Conservation (phyloP, 371 early-diverging fungal species). For the Mucor racemosus region DNA sequence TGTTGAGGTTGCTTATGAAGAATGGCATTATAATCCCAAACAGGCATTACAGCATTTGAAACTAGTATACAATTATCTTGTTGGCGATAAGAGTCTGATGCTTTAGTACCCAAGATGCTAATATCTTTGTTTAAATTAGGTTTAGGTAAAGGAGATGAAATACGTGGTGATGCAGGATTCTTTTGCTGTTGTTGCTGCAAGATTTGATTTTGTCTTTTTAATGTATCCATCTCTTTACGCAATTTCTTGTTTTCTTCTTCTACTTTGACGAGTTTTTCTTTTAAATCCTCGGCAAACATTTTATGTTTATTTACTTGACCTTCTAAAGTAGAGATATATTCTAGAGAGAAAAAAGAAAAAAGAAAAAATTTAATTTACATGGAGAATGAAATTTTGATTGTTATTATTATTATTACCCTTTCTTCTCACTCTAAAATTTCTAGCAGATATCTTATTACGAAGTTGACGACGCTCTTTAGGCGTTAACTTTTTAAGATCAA, state of each 20-base stretch:
- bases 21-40: slow-evolving; percentile 48
- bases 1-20: slow-evolving; percentile 14
- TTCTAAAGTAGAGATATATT: slow-evolving; percentile 76
- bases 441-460: slow-evolving; percentile 88
- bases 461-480: slow-evolving; percentile 86
- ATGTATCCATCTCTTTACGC: slow-evolving; percentile 57
- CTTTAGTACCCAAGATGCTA: slow-evolving; percentile 50
- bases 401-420: slow-evolving; percentile 64
- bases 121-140: slow-evolving; percentile 54
- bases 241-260: slow-evolving; percentile 66
- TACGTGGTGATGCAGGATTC: slow-evolving; percentile 26
- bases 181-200: slow-evolving; percentile 18
- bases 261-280: slow-evolving; percentile 46
- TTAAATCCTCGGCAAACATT: slow-evolving; percentile 56
- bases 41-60: slow-evolving; percentile 54
- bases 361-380: not conserved
- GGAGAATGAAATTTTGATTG: not conserved
- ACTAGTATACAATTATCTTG: slow-evolving; percentile 52
- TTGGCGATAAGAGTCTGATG: slow-evolving; percentile 53
- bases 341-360: slow-evolving; percentile 38
- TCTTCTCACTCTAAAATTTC: slow-evolving; percentile 86
- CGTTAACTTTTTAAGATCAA: slow-evolving; percentile 64
- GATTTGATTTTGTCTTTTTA: slow-evolving; percentile 48
- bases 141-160: slow-evolving; percentile 41
- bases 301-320: slow-evolving; percentile 69